A percentile compares a stretch with the other conserved stretches of the same genome.
These are phyloP conservation scores for Chlamydomonas schloesseri DNA, from an alignment of 139 green algal species.

Conservation along the genomic window DNA sequence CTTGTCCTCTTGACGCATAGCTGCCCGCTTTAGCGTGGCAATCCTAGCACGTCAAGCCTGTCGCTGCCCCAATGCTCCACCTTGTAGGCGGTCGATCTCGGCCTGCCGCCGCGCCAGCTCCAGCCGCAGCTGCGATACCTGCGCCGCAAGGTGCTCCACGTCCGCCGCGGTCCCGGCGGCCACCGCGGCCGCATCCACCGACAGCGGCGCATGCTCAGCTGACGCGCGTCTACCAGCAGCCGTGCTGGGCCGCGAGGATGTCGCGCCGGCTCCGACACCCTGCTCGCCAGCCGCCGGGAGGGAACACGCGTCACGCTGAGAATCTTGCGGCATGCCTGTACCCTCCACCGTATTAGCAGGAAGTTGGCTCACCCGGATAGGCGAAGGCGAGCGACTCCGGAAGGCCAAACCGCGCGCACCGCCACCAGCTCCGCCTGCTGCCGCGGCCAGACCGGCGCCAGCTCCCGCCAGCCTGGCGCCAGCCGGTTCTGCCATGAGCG, in stretches of 20 bases:
- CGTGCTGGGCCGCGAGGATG: no score
- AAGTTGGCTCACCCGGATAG: slow-evolving; percentile 5
- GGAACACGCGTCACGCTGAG: no score
- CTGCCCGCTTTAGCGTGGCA: no score
- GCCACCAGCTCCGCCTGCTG: neutral
- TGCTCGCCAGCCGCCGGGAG: no score
- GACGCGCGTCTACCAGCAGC: neutral
- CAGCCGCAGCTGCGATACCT: slow-evolving; percentile 52
- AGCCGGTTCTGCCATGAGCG: neutral
- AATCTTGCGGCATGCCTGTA: no score
- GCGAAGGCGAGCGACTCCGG: slow-evolving; percentile 14
- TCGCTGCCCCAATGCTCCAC: no score
- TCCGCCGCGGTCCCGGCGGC: neutral
- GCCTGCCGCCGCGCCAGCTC: slow-evolving; percentile 45
- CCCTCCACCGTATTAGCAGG: no score
- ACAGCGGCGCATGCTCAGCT: neutral
- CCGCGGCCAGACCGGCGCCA: neutral
- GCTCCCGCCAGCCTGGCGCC: neutral
- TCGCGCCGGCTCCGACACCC: no score
- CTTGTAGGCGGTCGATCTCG: slow-evolving; percentile 46
- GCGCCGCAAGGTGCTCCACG: slow-evolving; percentile 35
- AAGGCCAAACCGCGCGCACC: neutral
- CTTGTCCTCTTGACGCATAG: no score
- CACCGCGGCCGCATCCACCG: neutral
- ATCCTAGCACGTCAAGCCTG: no score